These are phyloP conservation scores for Aspergillus mulundensis DNA, from an alignment of 495 filamentous ascomycete species.

Conservation along the genomic window DNA sequence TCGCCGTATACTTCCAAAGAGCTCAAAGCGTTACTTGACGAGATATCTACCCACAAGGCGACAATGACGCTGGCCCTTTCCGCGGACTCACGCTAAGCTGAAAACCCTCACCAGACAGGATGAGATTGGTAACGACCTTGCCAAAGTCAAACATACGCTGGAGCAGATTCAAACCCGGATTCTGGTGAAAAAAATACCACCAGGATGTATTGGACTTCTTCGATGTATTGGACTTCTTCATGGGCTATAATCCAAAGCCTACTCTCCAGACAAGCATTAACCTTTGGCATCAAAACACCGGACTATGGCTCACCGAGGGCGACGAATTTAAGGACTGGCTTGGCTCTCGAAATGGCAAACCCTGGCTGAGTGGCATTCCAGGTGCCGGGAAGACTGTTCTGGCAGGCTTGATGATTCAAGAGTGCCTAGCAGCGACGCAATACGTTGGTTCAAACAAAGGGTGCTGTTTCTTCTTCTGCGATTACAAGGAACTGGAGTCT, in stretches of 20 bases:
- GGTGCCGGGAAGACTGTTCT: constrained; percentile 1
- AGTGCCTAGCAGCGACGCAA: neutral
- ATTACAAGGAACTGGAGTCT: neutral
- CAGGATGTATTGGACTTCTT: neutral
- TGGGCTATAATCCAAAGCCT: neutral
- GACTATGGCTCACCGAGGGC: neutral
- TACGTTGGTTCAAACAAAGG: neutral
- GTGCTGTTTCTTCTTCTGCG: neutral
- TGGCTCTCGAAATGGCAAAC: neutral
- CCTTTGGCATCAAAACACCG: neutral
- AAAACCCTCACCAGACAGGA: neutral
- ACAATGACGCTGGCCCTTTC: neutral
- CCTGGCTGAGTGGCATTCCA: constrained; percentile 1
- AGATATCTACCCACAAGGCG: neutral
- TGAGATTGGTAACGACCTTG: neutral
- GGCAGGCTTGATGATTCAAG: neutral
- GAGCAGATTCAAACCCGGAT: neutral
- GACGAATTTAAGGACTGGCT: neutral
- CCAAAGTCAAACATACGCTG: neutral
- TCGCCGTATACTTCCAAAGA: neutral
- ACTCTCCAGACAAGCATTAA: neutral
- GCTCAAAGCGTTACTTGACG: neutral
- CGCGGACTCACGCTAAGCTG: neutral
- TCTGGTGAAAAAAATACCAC: neutral
- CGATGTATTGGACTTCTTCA: neutral